Percentiles rank a stretch among this genome's conserved stretches.
These are phyloP conservation scores for Pezicula radicicola DNA, from an alignment of 2,329 filamentous ascomycete genomes.

Conservation along the genomic window DNA sequence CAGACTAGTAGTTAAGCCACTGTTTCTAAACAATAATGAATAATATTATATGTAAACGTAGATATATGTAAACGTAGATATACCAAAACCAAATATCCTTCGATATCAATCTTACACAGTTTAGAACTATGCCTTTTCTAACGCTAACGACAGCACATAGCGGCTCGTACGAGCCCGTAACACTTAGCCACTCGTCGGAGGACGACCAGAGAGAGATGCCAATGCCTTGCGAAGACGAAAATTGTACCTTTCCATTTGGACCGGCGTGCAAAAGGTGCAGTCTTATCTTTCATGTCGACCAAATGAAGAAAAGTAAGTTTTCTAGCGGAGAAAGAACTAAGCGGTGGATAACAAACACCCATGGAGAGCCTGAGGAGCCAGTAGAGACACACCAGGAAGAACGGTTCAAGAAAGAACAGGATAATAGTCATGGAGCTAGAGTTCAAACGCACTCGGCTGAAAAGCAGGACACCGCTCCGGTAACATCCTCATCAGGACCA, in stretches of 20 bases:
- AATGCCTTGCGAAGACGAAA: conserved; percentile 7
- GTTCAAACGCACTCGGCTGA: background rate
- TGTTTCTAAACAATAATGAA: too few relatives aligned
- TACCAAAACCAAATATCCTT: too few relatives aligned
- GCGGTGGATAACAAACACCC: background rate
- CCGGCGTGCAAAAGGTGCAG: conserved; percentile 5
- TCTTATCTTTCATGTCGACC: background rate
- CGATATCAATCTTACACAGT: too few relatives aligned
- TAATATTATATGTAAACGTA: too few relatives aligned
- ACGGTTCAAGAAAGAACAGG: background rate
- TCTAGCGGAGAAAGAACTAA: background rate
- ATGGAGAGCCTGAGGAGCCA: background rate
- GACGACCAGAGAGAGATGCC: conserved; percentile 1
- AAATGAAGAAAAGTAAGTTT: background rate
- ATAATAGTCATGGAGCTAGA: background rate
- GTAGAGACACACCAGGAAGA: background rate
- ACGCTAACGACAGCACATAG: too few relatives aligned
- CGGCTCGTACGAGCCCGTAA: too few relatives aligned
- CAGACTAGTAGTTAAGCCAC: too few relatives aligned
- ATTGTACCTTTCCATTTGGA: conserved; percentile 13
- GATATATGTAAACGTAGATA: too few relatives aligned
- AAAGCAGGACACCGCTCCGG: background rate
- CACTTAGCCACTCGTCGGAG: too few relatives aligned
- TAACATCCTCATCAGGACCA: background rate
- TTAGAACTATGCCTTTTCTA: too few relatives aligned